A percentile compares a stretch with the other conserved stretches of the same genome.
phyloP scores from a whole-genome alignment of 176 grass and related monocot species.

The Paspalum notatum region DNA sequence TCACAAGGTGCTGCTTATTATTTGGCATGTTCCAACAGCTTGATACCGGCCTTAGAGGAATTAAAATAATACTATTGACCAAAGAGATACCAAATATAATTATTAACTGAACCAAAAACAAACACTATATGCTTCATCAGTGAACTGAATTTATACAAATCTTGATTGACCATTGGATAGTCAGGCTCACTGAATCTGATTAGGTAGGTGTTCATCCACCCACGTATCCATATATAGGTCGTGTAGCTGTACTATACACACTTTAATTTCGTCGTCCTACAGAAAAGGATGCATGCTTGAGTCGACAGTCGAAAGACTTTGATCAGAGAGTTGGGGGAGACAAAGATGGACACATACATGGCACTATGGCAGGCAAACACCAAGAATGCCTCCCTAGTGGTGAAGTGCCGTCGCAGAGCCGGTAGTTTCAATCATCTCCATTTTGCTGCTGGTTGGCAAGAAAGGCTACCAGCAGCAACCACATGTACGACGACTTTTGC shows the following conservation, averaged over 20 bases:
- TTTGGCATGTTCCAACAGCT: no score
- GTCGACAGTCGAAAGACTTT: conserved; percentile 21
- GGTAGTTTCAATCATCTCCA: neutral
- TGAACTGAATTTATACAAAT: neutral
- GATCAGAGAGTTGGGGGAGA: neutral
- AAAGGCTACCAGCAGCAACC: conserved; percentile 13
- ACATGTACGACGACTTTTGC: conserved; percentile 17
- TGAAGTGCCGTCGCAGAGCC: conserved; percentile 26
- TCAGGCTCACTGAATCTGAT: neutral
- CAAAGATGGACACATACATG: neutral
- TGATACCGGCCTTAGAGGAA: no score
- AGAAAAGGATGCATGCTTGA: conserved; percentile 4
- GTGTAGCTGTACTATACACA: no score
- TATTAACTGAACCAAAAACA: no score
- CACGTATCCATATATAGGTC: neutral
- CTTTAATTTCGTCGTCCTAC: neutral
- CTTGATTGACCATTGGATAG: neutral
- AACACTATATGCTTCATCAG: neutral
- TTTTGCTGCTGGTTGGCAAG: conserved; percentile 30
- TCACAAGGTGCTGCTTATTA: no score
- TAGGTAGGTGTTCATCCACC: neutral
- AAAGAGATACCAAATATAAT: no score
- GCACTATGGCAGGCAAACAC: no score
- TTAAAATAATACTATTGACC: neutral
- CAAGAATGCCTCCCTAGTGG: conserved; percentile 31